These are phyloP conservation scores for Heliamphora pulchella DNA, from an alignment of 179 eudicot species.

Conservation along the genomic window DNA sequence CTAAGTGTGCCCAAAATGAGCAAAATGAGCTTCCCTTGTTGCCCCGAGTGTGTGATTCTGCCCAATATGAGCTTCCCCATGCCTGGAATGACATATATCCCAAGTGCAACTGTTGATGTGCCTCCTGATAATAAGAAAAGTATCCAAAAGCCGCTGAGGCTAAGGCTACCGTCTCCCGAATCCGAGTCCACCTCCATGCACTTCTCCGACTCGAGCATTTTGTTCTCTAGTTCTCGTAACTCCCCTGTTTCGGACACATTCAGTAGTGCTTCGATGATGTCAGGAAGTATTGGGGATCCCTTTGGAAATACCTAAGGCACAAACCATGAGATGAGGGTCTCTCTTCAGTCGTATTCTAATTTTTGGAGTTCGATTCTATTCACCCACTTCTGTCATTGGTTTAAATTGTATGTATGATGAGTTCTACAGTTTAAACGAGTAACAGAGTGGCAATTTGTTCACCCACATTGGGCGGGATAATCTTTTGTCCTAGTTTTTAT, in stretches of 20 bases:
- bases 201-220: background rate
- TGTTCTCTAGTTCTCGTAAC: background rate
- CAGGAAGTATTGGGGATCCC: slow-evolving; percentile 19
- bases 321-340: background rate
- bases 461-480: too few species aligned
- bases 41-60: background rate
- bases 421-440: too few species aligned
- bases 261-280: background rate
- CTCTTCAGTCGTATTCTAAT: background rate
- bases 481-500: too few species aligned
- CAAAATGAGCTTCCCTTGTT: background rate
- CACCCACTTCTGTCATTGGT: background rate
- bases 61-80: too few species aligned
- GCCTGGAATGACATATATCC: too few species aligned
- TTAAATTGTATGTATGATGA: too few species aligned
- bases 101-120: slow-evolving; percentile 19
- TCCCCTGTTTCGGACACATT: background rate
- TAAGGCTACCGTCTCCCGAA: slow-evolving; percentile 13
- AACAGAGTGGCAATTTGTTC: too few species aligned
- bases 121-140: slow-evolving; percentile 22
- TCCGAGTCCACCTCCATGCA: slow-evolving; percentile 10
- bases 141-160: slow-evolving; percentile 19
- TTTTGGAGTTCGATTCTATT: background rate
- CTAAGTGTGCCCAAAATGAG: too few species aligned
- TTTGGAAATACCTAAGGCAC: slow-evolving; percentile 32